Evolutionary conservation across 2,329 filamentous ascomycete genomes (phyloP).

Genomic region (Colletotrichum horii): DNA sequence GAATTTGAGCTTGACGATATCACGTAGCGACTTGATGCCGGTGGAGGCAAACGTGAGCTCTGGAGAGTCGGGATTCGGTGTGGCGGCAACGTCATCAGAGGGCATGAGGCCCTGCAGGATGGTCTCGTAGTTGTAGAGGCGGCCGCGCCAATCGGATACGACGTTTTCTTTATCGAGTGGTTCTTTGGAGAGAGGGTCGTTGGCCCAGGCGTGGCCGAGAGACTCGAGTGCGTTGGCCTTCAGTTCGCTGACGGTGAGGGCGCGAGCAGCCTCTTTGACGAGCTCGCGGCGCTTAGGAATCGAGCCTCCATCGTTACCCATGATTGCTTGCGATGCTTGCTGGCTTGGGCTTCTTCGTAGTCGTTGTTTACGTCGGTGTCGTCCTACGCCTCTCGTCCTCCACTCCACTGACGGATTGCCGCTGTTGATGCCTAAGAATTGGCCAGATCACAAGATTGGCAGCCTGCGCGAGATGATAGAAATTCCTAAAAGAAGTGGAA

Average conservation of each 20-base stretch:
- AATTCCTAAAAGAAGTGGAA: neutral
- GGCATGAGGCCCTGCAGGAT: conserved; percentile 70
- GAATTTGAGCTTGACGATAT: conserved; percentile 88
- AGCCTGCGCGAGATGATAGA: neutral
- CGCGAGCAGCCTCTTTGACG: conserved; percentile 88
- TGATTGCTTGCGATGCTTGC: conserved; percentile 38
- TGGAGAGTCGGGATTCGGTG: conserved; percentile 28
- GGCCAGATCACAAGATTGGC: neutral
- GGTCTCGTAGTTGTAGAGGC: conserved; percentile 94
- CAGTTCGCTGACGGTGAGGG: conserved; percentile 81
- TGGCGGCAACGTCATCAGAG: conserved; percentile 32
- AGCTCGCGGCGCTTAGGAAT: conserved; percentile 96
- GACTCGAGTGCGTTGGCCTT: conserved; percentile 89
- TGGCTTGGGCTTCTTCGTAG: neutral
- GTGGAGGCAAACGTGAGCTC: conserved; percentile 49
- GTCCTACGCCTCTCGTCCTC: too few relatives aligned
- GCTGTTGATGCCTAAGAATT: neutral
- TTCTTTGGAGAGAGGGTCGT: conserved; percentile 84
- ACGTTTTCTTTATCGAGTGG: conserved; percentile 72
- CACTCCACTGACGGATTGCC: neutral
- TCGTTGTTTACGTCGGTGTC: neutral
- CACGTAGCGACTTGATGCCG: conserved; percentile 80
- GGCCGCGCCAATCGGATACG: conserved; percentile 84
- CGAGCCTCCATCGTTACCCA: conserved; percentile 98
- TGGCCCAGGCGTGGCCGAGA: conserved; percentile 84